Conservation (phyloP, 73 alveolate species). For the Paramecium pentaurelia region DNA sequence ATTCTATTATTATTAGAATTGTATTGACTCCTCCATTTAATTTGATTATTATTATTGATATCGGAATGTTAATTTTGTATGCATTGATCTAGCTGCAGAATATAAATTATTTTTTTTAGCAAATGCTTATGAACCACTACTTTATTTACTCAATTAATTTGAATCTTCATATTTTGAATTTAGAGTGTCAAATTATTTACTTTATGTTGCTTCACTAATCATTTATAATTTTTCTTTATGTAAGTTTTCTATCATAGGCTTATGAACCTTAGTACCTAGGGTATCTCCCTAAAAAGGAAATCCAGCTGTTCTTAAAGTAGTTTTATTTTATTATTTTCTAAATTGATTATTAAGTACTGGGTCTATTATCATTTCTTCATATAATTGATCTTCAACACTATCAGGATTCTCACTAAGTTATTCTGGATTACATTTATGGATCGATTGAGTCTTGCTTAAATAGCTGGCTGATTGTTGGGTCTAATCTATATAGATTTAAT, state of each 20-base stretch:
- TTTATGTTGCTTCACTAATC: background rate
- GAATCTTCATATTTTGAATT: background rate
- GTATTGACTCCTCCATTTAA: background rate
- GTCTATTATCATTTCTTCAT: background rate
- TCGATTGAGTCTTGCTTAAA: background rate
- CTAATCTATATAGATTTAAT: background rate
- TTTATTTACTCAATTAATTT: background rate
- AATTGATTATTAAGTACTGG: background rate
- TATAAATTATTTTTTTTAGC: background rate
- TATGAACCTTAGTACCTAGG: background rate
- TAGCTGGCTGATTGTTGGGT: slow-evolving; percentile 45
- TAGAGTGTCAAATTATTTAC: background rate
- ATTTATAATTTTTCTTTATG: background rate
- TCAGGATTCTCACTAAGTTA: background rate
- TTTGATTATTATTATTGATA: background rate
- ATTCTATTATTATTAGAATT: background rate
- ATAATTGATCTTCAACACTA: background rate
- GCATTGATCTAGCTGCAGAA: slow-evolving; percentile 35
- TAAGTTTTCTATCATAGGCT: background rate
- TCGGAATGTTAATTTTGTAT: slow-evolving; percentile 15
- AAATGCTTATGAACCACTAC: background rate
- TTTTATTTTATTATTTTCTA: slow-evolving; percentile 22
- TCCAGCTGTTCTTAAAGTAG: slow-evolving; percentile 44
- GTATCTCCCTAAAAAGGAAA: background rate
- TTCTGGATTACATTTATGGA: background rate